Base-by-base conservation (phyloP, 768 basidiomycete genomes). In the Leccinum arenicola region DNA sequence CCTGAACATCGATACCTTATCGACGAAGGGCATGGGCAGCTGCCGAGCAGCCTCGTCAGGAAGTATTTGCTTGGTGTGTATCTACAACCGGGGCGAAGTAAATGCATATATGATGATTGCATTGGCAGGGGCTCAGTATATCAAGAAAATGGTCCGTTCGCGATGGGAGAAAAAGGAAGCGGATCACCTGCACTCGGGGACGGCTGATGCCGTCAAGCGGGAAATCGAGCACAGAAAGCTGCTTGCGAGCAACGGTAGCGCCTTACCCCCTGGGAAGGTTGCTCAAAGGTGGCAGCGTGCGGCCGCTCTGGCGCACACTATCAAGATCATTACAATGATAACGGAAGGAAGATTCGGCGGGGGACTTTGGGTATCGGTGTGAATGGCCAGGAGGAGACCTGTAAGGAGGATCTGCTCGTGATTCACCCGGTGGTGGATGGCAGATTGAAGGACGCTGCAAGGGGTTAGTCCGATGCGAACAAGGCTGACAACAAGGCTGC, bases 401-500 rank as follows among this genome's bases (percentile, higher is more conserved):
- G 72, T 29, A 76, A 76, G 27, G 75, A 78, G 10, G 82, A 87
- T 67, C 67, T 90, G 52, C 73, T 86, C 9, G 78, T 82, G 15
- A 78, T 90, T 27, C 80, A 80, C 56, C 89, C 88, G 1, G 73
- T 75, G 49, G 71, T 88, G n/a, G 90, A 92, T 72, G 88, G 84
- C 5, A 78, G 89, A 59, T 67, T 90, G 59, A 82, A 76, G 63
- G 82, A 90, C 64, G 75, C 81, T 56, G 82, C 76, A 38, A 76
- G 76, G 58, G 29, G 21, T 57, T 64, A 62, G 55, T 57, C 19
- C 27, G 84, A 97, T 61, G 97, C 96, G 0, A 99, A 99, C 74
- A 83, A 89, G 58, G 97, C 97, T 0, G 97, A 99, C 65, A 98
- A 99, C 74, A 91, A 90, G 69, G 95, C 96, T 17, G 97, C 96